Percentiles rank a stretch among this genome's conserved stretches.
phyloP scores from a whole-genome alignment of 1,139 yeast genomes.

The Saccharomyces hybrid region DNA sequence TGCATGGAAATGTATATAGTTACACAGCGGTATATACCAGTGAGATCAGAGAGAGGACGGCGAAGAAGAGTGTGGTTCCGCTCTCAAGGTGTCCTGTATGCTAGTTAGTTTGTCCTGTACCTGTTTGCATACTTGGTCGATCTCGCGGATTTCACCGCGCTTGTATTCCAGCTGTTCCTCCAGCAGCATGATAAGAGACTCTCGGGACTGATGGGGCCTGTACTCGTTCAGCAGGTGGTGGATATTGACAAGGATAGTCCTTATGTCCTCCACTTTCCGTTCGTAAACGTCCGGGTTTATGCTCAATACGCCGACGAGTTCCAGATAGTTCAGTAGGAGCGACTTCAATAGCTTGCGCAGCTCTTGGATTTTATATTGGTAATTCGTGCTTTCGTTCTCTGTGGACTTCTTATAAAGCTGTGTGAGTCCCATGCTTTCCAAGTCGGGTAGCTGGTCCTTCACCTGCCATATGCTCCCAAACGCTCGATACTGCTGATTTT shows the following conservation, averaged over 20 bases:
- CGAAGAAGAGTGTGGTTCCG: background rate
- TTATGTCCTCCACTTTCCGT: slow-evolving; percentile 59
- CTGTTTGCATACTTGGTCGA: slow-evolving; percentile 41
- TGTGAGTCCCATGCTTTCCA: slow-evolving; percentile 59
- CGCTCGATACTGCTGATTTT: slow-evolving; percentile 56
- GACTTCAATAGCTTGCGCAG: slow-evolving; percentile 65
- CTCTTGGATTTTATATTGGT: slow-evolving; percentile 53
- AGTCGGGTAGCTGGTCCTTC: slow-evolving; percentile 58
- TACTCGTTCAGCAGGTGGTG: slow-evolving; percentile 80
- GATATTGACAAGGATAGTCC: slow-evolving; percentile 69
- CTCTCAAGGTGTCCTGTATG: slow-evolving; percentile 14
- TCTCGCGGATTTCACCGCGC: slow-evolving; percentile 43
- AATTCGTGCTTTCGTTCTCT: slow-evolving; percentile 27
- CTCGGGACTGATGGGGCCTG: slow-evolving; percentile 84
- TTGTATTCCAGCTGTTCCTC: slow-evolving; percentile 55
- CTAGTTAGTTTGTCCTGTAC: slow-evolving; percentile 38
- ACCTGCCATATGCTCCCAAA: slow-evolving; percentile 79
- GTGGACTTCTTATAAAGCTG: slow-evolving; percentile 45
- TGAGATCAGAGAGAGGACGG: background rate
- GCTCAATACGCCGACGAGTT: slow-evolving; percentile 65
- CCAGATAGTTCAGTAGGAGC: slow-evolving; percentile 61
- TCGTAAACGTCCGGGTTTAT: slow-evolving; percentile 62
- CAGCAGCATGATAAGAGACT: slow-evolving; percentile 63
- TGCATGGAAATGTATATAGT: background rate
- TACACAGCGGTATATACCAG: background rate